Conservation (phyloP, 1,284 basidiomycete genomes). For the Porodaedalea pini region DNA sequence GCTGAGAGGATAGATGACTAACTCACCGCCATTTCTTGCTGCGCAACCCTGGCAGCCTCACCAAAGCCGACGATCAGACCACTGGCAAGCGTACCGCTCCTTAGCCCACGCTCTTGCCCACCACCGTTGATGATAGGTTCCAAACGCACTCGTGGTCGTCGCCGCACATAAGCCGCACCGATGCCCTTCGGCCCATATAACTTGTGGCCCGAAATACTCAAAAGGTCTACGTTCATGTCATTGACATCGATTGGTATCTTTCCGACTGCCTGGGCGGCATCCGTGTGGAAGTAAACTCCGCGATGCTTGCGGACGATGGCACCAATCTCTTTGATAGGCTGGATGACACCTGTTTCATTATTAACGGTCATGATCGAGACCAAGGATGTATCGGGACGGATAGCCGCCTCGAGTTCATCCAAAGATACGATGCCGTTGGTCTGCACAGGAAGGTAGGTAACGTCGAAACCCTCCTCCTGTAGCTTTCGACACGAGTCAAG, state of each 20-base stretch:
- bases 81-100: constrained; percentile 93
- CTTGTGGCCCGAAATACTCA: constrained; percentile 98
- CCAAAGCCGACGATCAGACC: constrained; percentile 90
- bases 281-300: constrained; percentile 94
- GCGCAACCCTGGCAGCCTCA: constrained; percentile 91
- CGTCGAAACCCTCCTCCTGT: constrained; percentile 94
- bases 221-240: constrained; percentile 91
- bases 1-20: constrained; percentile 20
- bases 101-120: constrained; percentile 94
- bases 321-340: constrained; percentile 95
- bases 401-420: constrained; percentile 72
- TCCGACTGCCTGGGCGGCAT: constrained; percentile 94
- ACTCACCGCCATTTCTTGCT: constrained; percentile 89
- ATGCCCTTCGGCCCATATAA: constrained; percentile 98
- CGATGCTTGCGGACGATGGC: constrained; percentile 78
- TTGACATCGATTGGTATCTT: constrained; percentile 93
- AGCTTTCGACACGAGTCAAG: constrained; percentile 96
- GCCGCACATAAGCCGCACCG: constrained; percentile 91
- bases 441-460: constrained; percentile 95
- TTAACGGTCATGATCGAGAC: constrained; percentile 99
- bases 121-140: constrained; percentile 96
- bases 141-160: constrained; percentile 89
- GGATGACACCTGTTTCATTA: constrained; percentile 99
- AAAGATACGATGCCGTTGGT: constrained; percentile 82
- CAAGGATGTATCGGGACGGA: constrained; percentile 83